Conservation (phyloP, 2,329 filamentous ascomycete genomes). For the Akanthomyces lecanii region DNA sequence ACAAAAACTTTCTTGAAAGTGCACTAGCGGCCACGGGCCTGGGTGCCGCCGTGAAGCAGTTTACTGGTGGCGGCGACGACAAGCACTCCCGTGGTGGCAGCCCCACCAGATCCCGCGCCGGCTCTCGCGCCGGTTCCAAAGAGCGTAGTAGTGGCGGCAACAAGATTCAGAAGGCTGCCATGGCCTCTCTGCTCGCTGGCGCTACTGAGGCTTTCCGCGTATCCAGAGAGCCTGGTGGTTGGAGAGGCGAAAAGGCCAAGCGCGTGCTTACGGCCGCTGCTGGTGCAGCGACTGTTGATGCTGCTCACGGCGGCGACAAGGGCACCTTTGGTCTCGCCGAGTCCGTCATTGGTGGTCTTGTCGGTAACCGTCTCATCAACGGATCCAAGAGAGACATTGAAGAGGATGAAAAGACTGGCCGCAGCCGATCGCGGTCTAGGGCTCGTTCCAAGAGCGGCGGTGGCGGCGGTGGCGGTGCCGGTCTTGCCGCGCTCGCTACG, state of each 20-base stretch:
- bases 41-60: slow-evolving; percentile 57
- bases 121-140: slow-evolving; percentile 52
- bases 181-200: slow-evolving; percentile 84
- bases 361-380: slow-evolving; percentile 81
- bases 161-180: slow-evolving; percentile 80
- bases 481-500: slow-evolving; percentile 60
- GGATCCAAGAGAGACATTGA: slow-evolving; percentile 66
- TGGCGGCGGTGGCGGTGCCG: slow-evolving; percentile 41
- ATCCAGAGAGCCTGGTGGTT: slow-evolving; percentile 81
- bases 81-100: slow-evolving; percentile 42
- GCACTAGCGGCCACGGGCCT: slow-evolving; percentile 59
- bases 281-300: slow-evolving; percentile 82
- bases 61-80: slow-evolving; percentile 46
- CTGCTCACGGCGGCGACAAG: slow-evolving; percentile 66
- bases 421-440: slow-evolving; percentile 66
- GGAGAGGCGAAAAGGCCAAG: slow-evolving; percentile 88
- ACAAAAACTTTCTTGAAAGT: slow-evolving; percentile 61
- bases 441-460: slow-evolving; percentile 49
- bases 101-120: slow-evolving; percentile 41
- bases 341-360: slow-evolving; percentile 82
- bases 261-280: slow-evolving; percentile 83
- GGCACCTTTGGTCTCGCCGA: slow-evolving; percentile 82
- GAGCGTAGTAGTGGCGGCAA: slow-evolving; percentile 42
- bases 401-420: slow-evolving; percentile 54
- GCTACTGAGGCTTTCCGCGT: slow-evolving; percentile 89